These are phyloP conservation scores for Suillus paluster DNA, from an alignment of 768 basidiomycete species.

Conservation along the genomic window DNA sequence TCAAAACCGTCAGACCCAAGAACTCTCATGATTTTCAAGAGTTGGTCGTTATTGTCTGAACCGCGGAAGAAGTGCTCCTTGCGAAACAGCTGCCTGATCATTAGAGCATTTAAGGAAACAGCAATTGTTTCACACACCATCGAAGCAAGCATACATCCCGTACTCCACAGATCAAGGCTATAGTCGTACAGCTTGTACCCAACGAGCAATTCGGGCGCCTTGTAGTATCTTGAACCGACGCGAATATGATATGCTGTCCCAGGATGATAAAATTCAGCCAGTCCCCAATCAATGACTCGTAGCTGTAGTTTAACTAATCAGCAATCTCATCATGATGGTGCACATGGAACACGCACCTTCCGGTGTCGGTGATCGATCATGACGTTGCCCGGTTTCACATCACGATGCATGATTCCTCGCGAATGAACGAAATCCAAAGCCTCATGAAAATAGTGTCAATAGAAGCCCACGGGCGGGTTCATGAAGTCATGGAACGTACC, in stretches of 20 bases:
- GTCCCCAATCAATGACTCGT: constrained; percentile 74
- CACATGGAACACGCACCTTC: constrained; percentile 44
- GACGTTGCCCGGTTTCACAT: constrained; percentile 71
- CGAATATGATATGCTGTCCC: constrained; percentile 73
- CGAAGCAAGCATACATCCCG: constrained; percentile 75
- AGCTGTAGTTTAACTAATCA: constrained; percentile 37
- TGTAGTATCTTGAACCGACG: constrained; percentile 74
- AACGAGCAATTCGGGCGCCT: constrained; percentile 73
- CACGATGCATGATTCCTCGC: constrained; percentile 73
- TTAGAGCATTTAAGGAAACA: not conserved
- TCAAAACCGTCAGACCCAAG: constrained; percentile 72
- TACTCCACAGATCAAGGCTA: constrained; percentile 72
- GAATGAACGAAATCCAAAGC: constrained; percentile 76
- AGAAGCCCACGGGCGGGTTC: not conserved
- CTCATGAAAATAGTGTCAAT: constrained; percentile 20
- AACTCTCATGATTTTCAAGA: constrained; percentile 70
- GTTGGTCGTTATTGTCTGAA: constrained; percentile 73
- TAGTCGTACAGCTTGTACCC: constrained; percentile 77
- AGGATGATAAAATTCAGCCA: constrained; percentile 79
- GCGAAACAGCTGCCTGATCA: constrained; percentile 58
- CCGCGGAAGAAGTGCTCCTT: constrained; percentile 80
- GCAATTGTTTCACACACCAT: constrained; percentile 52
- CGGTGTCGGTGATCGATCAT: constrained; percentile 73
- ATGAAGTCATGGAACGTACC: constrained; percentile 27
- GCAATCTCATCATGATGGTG: not conserved